phyloP scores from a whole-genome alignment of 495 filamentous ascomycete genomes.

The Podospora comata region DNA sequence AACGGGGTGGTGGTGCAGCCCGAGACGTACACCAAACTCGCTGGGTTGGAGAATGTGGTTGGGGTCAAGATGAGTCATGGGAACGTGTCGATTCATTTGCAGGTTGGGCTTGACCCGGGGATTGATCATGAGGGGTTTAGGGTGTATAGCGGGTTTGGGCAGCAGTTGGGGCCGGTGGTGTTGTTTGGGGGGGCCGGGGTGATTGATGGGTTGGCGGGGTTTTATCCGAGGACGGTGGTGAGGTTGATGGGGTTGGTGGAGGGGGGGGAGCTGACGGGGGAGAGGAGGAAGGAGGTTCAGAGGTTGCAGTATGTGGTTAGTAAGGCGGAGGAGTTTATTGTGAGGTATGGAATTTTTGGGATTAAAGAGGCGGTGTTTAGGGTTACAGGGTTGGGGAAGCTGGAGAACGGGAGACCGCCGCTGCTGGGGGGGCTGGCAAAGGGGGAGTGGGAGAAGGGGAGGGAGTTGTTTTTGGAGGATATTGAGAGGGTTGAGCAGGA shows the following conservation, averaged over 20 bases:
- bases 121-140: slow-evolving; percentile 54
- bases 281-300: slow-evolving; percentile 39
- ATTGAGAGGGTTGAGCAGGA: slow-evolving; percentile 28
- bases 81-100: slow-evolving; percentile 58
- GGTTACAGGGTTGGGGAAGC: slow-evolving; percentile 51
- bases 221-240: slow-evolving; percentile 60
- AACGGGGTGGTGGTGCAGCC: slow-evolving; percentile 57
- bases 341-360: slow-evolving; percentile 53
- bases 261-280: slow-evolving; percentile 27
- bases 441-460: slow-evolving; percentile 37
- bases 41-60: slow-evolving; percentile 58
- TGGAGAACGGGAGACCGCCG: slow-evolving; percentile 55
- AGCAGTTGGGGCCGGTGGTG: slow-evolving; percentile 60
- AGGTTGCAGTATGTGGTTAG: slow-evolving; percentile 57
- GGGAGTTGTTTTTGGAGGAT: slow-evolving; percentile 21
- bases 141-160: slow-evolving; percentile 62
- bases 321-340: slow-evolving; percentile 58
- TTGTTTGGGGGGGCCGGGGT: slow-evolving; percentile 58
- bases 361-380: slow-evolving; percentile 61
- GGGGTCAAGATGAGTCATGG: slow-evolving; percentile 67
- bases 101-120: slow-evolving; percentile 50
- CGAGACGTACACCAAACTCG: slow-evolving; percentile 52
- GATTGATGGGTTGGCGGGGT: slow-evolving; percentile 61
- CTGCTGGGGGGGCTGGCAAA: slow-evolving; percentile 49
- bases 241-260: slow-evolving; percentile 48